Conservation (phyloP, 768 basidiomycete genomes). For the Boletus sp. region DNA sequence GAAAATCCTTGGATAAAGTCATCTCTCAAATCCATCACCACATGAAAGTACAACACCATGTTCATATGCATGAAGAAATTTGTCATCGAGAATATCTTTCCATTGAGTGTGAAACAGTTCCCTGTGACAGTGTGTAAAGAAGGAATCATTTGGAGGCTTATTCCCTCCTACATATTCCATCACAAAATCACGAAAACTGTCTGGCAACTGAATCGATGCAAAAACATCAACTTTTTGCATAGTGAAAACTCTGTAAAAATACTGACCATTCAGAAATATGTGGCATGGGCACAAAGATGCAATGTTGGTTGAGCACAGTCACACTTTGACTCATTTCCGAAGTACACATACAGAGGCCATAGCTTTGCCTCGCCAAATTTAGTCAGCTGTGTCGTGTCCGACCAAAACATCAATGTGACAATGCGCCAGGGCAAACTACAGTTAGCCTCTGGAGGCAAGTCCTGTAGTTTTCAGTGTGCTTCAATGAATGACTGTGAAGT, state of each 20-base stretch:
- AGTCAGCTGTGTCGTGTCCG: background rate
- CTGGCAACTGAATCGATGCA: background rate
- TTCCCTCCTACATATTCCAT: background rate
- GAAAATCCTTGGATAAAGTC: background rate
- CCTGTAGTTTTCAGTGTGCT: conserved; percentile 13
- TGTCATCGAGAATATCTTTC: background rate
- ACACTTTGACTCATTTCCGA: conserved; percentile 29
- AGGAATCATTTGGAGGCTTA: background rate
- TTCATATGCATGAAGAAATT: background rate
- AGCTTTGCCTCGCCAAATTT: no score
- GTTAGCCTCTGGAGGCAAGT: conserved; percentile 16
- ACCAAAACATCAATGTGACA: no score
- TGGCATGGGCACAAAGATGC: conserved; percentile 8
- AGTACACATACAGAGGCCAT: conserved; percentile 26
- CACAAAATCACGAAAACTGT: background rate
- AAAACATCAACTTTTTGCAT: no score
- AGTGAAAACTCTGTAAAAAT: background rate
- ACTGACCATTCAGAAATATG: conserved; percentile 12
- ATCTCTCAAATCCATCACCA: background rate
- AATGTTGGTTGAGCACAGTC: conserved; percentile 10
- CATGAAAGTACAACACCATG: background rate
- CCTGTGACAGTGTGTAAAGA: background rate
- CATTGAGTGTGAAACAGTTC: background rate
- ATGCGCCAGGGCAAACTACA: conserved; percentile 16
- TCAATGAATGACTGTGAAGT: conserved; percentile 11